These are phyloP conservation scores for Saccharomycopsis sp. DNA, from an alignment of 805 yeast species.

Conservation along the genomic window DNA sequence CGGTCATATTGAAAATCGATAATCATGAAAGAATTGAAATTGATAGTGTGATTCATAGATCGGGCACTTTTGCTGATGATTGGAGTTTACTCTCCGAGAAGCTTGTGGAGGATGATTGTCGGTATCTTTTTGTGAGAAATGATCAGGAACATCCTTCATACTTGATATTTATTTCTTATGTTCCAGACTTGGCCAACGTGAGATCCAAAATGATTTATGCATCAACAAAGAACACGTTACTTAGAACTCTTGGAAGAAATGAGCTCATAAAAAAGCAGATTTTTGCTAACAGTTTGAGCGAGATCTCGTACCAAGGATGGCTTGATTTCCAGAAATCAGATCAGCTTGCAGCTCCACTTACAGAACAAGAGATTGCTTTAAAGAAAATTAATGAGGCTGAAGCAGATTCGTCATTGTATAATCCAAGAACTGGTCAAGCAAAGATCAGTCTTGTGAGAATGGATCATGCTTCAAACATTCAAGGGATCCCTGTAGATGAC, in stretches of 20 bases:
- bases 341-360: slow-evolving; percentile 40
- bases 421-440: slow-evolving; percentile 1
- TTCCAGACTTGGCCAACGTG: slow-evolving; percentile 81
- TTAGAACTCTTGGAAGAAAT: slow-evolving; percentile 64
- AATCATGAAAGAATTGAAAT: slow-evolving; percentile 31
- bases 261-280: slow-evolving; percentile 29
- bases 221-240: slow-evolving; percentile 71
- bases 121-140: slow-evolving; percentile 44
- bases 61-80: slow-evolving; percentile 30
- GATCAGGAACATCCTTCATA: slow-evolving; percentile 23
- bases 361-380: slow-evolving; percentile 51
- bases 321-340: slow-evolving; percentile 33
- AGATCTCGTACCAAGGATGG: slow-evolving; percentile 46
- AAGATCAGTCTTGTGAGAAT: slow-evolving; percentile 23
- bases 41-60: slow-evolving; percentile 30
- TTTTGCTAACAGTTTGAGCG: slow-evolving; percentile 52
- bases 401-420: slow-evolving; percentile 27
- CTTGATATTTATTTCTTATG: slow-evolving; percentile 65
- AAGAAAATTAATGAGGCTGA: slow-evolving; percentile 41
- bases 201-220: slow-evolving; percentile 91
- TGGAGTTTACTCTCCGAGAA: slow-evolving; percentile 29
- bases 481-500: slow-evolving; percentile 24
- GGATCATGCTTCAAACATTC: slow-evolving; percentile 16
- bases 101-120: slow-evolving; percentile 34
- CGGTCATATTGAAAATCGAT: slow-evolving; percentile 27